Percentiles rank a stretch among this genome's conserved stretches.
Evolutionary conservation across 352 stramenopile genomes (phyloP).

Genomic region (Phytophthora lateralis): DNA sequence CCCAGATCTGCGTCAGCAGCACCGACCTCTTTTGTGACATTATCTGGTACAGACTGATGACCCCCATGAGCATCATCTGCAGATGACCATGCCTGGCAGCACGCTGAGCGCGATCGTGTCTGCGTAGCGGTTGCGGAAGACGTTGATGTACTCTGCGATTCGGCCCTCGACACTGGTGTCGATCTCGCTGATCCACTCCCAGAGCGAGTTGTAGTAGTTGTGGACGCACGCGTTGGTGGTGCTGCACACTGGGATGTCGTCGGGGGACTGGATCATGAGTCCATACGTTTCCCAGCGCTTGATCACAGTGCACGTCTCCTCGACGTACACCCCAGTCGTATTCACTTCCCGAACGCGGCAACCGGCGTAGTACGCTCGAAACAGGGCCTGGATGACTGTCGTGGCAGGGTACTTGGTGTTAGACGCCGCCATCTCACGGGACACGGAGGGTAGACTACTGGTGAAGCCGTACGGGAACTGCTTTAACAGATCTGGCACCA

Average conservation of each 20-base stretch:
- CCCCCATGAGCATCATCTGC: conserved; percentile 36
- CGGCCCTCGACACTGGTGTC: conserved; percentile 18
- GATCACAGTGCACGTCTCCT: conserved; percentile 2
- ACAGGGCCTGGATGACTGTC: conserved; percentile 20
- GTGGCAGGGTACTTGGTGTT: conserved; percentile 12
- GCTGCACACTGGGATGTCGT: conserved; percentile 33
- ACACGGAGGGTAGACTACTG: conserved; percentile 18
- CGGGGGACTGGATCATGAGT: conserved; percentile 33
- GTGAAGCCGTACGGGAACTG: conserved; percentile 25
- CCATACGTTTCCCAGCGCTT: conserved; percentile 24
- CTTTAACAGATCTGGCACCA: conserved; percentile 22
- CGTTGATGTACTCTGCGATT: conserved; percentile 32
- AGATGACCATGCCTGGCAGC: conserved; percentile 32
- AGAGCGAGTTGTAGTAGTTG: conserved; percentile 42
- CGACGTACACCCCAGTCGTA: conserved; percentile 16
- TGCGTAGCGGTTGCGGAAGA: conserved; percentile 31
- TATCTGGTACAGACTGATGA: conserved; percentile 34
- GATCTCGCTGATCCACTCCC: conserved; percentile 27
- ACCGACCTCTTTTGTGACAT: conserved; percentile 37
- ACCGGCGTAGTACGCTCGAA: conserved; percentile 25
- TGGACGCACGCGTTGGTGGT: conserved; percentile 34
- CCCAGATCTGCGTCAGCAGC: conserved; percentile 41
- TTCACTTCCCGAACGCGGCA: conserved; percentile 25
- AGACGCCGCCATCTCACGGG: conserved; percentile 9
- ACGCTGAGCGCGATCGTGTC: conserved; percentile 28